These are phyloP conservation scores for Wilcoxina mikolae DNA, from an alignment of 495 filamentous ascomycete genomes.

Conservation along the genomic window DNA sequence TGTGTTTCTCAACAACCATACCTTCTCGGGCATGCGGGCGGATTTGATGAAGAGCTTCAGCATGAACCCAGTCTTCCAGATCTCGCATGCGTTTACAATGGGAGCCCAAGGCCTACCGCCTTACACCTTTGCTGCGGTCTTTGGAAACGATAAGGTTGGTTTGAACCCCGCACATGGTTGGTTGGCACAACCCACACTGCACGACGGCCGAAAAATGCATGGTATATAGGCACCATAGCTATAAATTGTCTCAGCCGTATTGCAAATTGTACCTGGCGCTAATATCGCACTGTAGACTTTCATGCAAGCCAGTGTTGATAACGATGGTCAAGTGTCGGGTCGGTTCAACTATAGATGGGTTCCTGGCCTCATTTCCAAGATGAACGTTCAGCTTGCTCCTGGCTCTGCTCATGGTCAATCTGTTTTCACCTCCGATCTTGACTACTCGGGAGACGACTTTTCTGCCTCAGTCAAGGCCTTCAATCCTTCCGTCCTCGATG, in stretches of 20 bases:
- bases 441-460: slow-evolving; percentile 87
- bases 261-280: neutral
- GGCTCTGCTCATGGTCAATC: slow-evolving; percentile 49
- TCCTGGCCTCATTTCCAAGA: slow-evolving; percentile 61
- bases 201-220: no score
- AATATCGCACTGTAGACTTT: slow-evolving; percentile 48
- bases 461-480: slow-evolving; percentile 76
- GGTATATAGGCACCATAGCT: no score
- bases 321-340: slow-evolving; percentile 64
- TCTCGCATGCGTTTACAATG: slow-evolving; percentile 91
- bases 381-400: slow-evolving; percentile 59
- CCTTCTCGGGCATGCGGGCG: slow-evolving; percentile 87
- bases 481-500: slow-evolving; percentile 85
- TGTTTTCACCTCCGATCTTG: slow-evolving; percentile 80
- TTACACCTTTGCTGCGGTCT: slow-evolving; percentile 86
- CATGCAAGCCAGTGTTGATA: slow-evolving; percentile 88
- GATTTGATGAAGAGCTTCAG: slow-evolving; percentile 92
- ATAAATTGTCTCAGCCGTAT: neutral
- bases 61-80: slow-evolving; percentile 84
- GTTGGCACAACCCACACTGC: no score
- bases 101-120: slow-evolving; percentile 73
- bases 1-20: slow-evolving; percentile 84
- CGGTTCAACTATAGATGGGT: slow-evolving; percentile 85
- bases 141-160: slow-evolving; percentile 79
- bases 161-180: slow-evolving; percentile 1